Base-by-base conservation (phyloP, 2,329 filamentous ascomycete species). In the Acrocalymma vagum region DNA sequence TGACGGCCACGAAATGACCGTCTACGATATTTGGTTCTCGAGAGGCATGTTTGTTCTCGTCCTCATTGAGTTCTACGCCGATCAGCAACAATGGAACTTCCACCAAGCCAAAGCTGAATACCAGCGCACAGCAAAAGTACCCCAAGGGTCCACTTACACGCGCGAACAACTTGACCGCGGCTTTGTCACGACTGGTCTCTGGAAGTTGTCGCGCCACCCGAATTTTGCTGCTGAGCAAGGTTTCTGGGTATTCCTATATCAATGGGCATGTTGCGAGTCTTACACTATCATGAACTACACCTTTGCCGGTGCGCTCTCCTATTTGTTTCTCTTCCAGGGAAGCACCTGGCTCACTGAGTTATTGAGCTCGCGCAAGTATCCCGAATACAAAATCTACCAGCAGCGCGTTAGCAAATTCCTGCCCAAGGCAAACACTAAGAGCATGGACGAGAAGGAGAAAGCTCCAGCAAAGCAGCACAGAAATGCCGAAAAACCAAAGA, bases 221-320 rank as follows among this genome's bases (percentile, higher is more conserved):
- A 99, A 99, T 70, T 99, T 97, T 63, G 84, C 88, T 5, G 90
- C 89, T 5, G 94, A 99, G 72, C 94, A 97, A 72, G 78, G 84
- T 20, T 84, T 97, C 58, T 99, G 94, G 94, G 78, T 95, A 38
- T 75, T 84, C 7, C 72, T 97, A 36, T 97, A 97, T 70, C 82
- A 90, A 61, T 99, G 93, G 94, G 84, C 82, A 53, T 93, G 88
- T 70, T 87, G 83, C 64, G 81, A 85, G 38, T 88, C 86, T 21
- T 80, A 84, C 39, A 83, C 78, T 2, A 76, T 86, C 27, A 85
- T 86, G 65, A 93, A 87, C 70, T 99, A 92, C 90, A 85, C 88
- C 1, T 83, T 82, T 33, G 66, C 82, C 8, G 94, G 93, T 7
- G 79, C 86, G 0, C 62, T 86, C 4, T 76, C 78, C 30, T 86